Evolutionary conservation across 345 rosid genomes (phyloP).

Genomic region (Reutealis trisperma): DNA sequence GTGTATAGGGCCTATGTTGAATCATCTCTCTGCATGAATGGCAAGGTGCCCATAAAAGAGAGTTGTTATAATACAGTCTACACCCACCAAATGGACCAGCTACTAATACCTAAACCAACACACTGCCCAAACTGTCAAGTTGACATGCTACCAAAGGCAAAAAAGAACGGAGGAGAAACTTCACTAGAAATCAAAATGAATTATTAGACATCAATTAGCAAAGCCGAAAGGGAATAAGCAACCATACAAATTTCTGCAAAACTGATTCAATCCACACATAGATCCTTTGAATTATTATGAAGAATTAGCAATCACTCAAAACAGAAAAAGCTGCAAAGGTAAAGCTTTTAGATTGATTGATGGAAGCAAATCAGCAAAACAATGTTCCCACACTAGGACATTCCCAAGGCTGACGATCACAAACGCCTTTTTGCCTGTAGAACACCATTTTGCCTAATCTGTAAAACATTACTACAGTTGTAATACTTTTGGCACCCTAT

Average conservation of each 20-base stretch:
- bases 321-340: background rate
- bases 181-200: background rate
- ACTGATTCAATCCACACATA: background rate
- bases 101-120: background rate
- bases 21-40: slow-evolving; percentile 32
- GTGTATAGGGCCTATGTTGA: slow-evolving; percentile 35
- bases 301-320: background rate
- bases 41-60: slow-evolving; percentile 6
- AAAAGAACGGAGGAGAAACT: background rate
- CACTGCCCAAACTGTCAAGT: background rate
- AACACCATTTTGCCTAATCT: background rate
- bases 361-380: background rate
- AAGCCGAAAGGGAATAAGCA: background rate
- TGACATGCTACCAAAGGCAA: background rate
- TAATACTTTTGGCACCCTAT: no score
- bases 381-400: background rate
- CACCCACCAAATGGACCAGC: background rate
- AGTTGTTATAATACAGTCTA: background rate
- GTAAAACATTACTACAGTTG: background rate
- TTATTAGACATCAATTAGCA: background rate
- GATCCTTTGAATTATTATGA: background rate
- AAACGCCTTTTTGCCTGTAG: background rate
- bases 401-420: background rate
- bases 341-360: background rate
- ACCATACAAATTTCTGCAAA: background rate